A percentile compares a stretch with the other conserved stretches of the same genome.
These are phyloP conservation scores for Tanacetum coccineum DNA, from an alignment of 129 eudicot genomes.

Conservation along the genomic window DNA sequence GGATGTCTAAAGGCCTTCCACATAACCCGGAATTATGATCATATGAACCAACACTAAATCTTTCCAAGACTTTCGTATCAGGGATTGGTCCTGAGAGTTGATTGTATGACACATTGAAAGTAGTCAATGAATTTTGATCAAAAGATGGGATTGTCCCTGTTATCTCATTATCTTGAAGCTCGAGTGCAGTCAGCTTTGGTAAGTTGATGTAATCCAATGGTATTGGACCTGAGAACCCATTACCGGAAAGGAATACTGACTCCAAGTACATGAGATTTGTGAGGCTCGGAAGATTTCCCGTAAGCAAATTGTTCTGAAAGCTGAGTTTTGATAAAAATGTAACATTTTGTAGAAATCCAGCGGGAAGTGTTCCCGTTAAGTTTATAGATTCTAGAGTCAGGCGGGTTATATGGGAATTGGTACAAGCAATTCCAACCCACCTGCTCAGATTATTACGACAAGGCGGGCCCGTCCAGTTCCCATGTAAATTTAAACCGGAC, in stretches of 20 bases:
- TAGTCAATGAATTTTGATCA: slow-evolving; percentile 47
- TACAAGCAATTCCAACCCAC: slow-evolving; percentile 58
- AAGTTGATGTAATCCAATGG: slow-evolving; percentile 41
- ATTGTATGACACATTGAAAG: slow-evolving; percentile 61
- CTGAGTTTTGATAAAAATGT: slow-evolving; percentile 52
- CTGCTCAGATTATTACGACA: slow-evolving; percentile 51
- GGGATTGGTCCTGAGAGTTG: slow-evolving; percentile 57
- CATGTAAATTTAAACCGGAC: slow-evolving; percentile 46
- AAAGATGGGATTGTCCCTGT: slow-evolving; percentile 57
- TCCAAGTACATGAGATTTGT: slow-evolving; percentile 37
- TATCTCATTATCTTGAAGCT: slow-evolving; percentile 54
- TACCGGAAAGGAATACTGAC: slow-evolving; percentile 39
- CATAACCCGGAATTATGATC: slow-evolving; percentile 58
- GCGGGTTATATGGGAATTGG: slow-evolving; percentile 50
- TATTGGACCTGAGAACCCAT: slow-evolving; percentile 52
- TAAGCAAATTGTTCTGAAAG: slow-evolving; percentile 52
- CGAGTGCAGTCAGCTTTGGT: slow-evolving; percentile 34
- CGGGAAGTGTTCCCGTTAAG: slow-evolving; percentile 48
- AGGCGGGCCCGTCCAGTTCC: slow-evolving; percentile 76
- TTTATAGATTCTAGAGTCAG: slow-evolving; percentile 49
- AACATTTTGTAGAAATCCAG: slow-evolving; percentile 36
- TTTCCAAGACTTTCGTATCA: slow-evolving; percentile 36
- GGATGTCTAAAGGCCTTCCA: slow-evolving; percentile 40
- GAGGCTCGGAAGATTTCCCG: slow-evolving; percentile 57
- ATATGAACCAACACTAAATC: slow-evolving; percentile 40